Evolutionary conservation across 2,329 filamentous ascomycete species (phyloP).

Genomic region (Sporothrix protearum): DNA sequence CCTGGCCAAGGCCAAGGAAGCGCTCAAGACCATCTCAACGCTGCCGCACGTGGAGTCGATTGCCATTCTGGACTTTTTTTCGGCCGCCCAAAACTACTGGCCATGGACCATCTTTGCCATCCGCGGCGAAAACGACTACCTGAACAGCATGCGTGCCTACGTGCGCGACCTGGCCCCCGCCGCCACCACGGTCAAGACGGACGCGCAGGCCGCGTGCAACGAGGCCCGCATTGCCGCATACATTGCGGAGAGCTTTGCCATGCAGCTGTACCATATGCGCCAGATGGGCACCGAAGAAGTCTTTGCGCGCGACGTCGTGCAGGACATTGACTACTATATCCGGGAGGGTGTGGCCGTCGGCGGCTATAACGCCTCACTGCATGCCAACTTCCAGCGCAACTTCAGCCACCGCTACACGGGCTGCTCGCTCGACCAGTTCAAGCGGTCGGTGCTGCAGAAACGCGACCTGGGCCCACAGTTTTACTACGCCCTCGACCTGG

Average conservation of each 20-base stretch:
- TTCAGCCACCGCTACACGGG: constrained; percentile 73
- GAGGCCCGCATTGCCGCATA: constrained; percentile 73
- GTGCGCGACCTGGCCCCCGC: constrained; percentile 57
- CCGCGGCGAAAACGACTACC: constrained; percentile 68
- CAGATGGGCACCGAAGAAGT: constrained; percentile 65
- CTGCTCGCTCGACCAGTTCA: constrained; percentile 73
- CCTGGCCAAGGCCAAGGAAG: constrained; percentile 68
- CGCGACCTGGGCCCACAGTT: constrained; percentile 69
- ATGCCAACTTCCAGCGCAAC: constrained; percentile 80
- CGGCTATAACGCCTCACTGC: constrained; percentile 82
- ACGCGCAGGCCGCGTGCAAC: constrained; percentile 55
- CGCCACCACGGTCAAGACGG: constrained; percentile 50
- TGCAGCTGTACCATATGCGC: constrained; percentile 83
- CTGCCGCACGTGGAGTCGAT: constrained; percentile 64
- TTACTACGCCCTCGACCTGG: constrained; percentile 78
- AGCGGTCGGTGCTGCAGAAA: constrained; percentile 65
- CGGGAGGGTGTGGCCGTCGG: constrained; percentile 72
- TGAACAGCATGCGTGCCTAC: constrained; percentile 68
- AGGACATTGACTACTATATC: constrained; percentile 74
- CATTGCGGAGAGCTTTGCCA: constrained; percentile 81
- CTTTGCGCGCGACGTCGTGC: constrained; percentile 67
- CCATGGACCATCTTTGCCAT: constrained; percentile 85
- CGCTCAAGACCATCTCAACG: constrained; percentile 62
- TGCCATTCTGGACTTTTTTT: constrained; percentile 80
- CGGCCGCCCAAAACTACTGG: constrained; percentile 89